Base-by-base conservation (phyloP, 768 basidiomycete species). In the Saitozyma podzolica region DNA sequence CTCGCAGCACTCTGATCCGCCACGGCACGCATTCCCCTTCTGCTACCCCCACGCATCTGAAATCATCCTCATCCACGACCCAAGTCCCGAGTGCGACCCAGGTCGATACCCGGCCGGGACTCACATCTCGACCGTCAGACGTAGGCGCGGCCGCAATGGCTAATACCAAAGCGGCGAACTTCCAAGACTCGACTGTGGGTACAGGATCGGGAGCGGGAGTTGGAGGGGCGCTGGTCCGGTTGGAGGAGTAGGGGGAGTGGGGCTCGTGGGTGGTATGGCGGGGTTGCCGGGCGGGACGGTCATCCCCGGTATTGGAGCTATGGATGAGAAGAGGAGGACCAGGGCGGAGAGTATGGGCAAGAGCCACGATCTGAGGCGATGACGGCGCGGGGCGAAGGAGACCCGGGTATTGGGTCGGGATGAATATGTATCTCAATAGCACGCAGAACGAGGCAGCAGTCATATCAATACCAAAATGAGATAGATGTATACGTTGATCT, bases 71-170 rank as follows among this genome's bases (percentile, higher is more conserved):
- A 39, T 29, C 58, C n/a, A 58, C 54, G 59, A 56, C 50, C 16
- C 58, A 61, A 20, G 14, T 20, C 53, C 64, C 59, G 43, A 48
- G 11, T 59, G 51, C 14, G 41, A 40, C 45, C 14, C 59, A 11
- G 45, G 48, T 6, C 54, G 51, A 17, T 20, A 10, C 8, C 17
- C 49, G 65, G 64, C 69, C 63, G 40, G 67, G 65, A 9, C 41
- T 71, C 58, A 53, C 61, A 0, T 59, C 52, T 8, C 59, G 57
- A 19, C 47, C 67, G 1, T 67, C 68, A 4, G 71, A 74, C 50
- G 57, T 77, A 19, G 75, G 71, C 4, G 77, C 75, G 20, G 73
- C 75, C 19, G 77, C 75, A 2, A 72, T 78, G 72, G 67, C 60
- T 0, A 52, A 39, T 41, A 64, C 62, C 29, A 29, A 29, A 29